These are phyloP conservation scores for Serendipita vermifera DNA, from an alignment of 768 basidiomycete genomes.

Conservation along the genomic window DNA sequence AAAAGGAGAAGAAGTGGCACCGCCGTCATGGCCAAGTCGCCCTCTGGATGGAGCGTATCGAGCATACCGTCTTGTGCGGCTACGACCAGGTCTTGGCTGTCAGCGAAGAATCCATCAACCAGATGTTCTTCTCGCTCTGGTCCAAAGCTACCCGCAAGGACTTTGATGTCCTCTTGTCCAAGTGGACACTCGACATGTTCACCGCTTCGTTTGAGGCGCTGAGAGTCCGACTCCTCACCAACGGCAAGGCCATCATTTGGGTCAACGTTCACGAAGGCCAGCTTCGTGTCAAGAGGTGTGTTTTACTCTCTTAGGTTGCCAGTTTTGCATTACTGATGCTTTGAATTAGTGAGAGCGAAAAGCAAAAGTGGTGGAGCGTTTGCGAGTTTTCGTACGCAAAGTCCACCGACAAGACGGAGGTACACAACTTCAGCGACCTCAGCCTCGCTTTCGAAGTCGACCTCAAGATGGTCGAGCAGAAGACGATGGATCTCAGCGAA, in stretches of 20 bases:
- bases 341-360: neutral
- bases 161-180: conserved; percentile 2
- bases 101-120: conserved; percentile 21
- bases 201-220: conserved; percentile 18
- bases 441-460: conserved; percentile 23
- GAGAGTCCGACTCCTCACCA: conserved; percentile 18
- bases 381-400: neutral
- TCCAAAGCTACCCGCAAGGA: conserved; percentile 3
- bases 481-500: conserved; percentile 11
- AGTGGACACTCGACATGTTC: conserved; percentile 15
- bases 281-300: neutral
- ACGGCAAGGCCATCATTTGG: conserved; percentile 16
- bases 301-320: no score
- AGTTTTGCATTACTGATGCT: no score
- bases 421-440: conserved; percentile 20
- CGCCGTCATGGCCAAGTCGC: neutral
- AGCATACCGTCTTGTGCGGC: conserved; percentile 17
- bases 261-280: neutral
- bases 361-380: neutral
- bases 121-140: conserved; percentile 17
- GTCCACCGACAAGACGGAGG: conserved; percentile 9
- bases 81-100: conserved; percentile 22
- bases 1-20: conserved; percentile 8
- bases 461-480: conserved; percentile 14
- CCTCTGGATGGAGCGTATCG: conserved; percentile 13